Conservation (phyloP, 2,329 filamentous ascomycete species). For the Orbilia javanica region DNA sequence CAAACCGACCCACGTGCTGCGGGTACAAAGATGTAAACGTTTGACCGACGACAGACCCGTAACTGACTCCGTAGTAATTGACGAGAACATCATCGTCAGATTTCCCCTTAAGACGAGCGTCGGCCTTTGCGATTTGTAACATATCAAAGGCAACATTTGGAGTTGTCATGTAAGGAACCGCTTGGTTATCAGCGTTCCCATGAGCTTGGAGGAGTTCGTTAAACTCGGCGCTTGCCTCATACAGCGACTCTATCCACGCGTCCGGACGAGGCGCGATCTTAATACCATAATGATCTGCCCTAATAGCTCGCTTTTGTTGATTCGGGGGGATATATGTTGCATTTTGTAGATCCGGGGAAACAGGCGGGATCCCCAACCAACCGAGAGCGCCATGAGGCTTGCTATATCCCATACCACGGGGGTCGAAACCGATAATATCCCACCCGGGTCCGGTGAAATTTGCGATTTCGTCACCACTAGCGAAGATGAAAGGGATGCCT, state of each 20-base stretch:
- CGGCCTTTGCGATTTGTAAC: constrained; percentile 51
- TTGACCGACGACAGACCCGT: constrained; percentile 67
- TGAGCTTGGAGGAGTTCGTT: constrained; percentile 32
- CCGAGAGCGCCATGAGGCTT: constrained; percentile 64
- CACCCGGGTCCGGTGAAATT: constrained; percentile 66
- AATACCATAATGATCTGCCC: constrained; percentile 41
- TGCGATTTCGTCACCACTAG: constrained; percentile 67
- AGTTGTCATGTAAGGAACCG: constrained; percentile 43
- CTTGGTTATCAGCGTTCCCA: constrained; percentile 37
- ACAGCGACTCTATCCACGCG: constrained; percentile 29
- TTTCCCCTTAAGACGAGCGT: constrained; percentile 36
- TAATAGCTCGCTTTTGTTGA: constrained; percentile 27
- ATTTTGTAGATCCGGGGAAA: constrained; percentile 58
- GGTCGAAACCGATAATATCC: constrained; percentile 64
- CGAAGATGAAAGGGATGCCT: constrained; percentile 65
- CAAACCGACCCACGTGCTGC: constrained; percentile 64
- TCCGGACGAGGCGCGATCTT: constrained; percentile 39
- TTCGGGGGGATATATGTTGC: constrained; percentile 35
- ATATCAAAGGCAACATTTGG: constrained; percentile 49
- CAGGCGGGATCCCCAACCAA: constrained; percentile 65
- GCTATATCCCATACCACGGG: constrained; percentile 69
- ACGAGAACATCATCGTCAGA: constrained; percentile 61
- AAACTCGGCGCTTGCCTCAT: neutral
- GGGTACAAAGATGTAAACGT: constrained; percentile 67
- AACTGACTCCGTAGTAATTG: constrained; percentile 68